Conservation (phyloP, 164 flowering plant species). For the Liquidambar formosana region DNA sequence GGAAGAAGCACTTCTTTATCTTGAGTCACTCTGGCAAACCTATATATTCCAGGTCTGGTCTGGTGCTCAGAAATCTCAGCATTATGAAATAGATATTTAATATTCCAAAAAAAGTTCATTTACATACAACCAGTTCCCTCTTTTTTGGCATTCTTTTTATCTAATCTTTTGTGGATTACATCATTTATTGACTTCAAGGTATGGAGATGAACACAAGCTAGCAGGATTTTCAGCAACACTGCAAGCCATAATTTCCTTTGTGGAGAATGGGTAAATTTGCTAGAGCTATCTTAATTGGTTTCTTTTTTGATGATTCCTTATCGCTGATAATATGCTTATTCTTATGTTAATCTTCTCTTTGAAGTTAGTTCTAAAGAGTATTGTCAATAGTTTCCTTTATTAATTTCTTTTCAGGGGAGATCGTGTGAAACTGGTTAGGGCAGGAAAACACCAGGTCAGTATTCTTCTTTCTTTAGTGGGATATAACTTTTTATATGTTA, state of each 20-base stretch:
- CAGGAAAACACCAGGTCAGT: conserved; percentile 95
- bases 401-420: conserved; percentile 68
- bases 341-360: neutral
- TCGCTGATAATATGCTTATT: neutral
- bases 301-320: neutral
- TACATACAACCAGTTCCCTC: neutral
- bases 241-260: conserved; percentile 97
- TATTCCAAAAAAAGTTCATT: neutral
- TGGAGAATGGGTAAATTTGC: conserved; percentile 85
- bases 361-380: neutral
- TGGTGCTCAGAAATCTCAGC: neutral
- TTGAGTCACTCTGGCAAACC: conserved; percentile 97
- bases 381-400: conserved; percentile 16
- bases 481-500: neutral
- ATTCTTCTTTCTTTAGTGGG: neutral
- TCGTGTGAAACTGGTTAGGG: conserved; percentile 77
- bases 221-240: conserved; percentile 98
- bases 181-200: conserved; percentile 41
- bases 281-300: conserved; percentile 1
- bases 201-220: conserved; percentile 95
- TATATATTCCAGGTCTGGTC: conserved; percentile 82
- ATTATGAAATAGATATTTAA: neutral
- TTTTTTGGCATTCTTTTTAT: neutral
- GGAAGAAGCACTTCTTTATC: conserved; percentile 93
- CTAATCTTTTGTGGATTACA: neutral